Conservation (phyloP, 805 yeast genomes). For the Saccharomycopsis sp. region DNA sequence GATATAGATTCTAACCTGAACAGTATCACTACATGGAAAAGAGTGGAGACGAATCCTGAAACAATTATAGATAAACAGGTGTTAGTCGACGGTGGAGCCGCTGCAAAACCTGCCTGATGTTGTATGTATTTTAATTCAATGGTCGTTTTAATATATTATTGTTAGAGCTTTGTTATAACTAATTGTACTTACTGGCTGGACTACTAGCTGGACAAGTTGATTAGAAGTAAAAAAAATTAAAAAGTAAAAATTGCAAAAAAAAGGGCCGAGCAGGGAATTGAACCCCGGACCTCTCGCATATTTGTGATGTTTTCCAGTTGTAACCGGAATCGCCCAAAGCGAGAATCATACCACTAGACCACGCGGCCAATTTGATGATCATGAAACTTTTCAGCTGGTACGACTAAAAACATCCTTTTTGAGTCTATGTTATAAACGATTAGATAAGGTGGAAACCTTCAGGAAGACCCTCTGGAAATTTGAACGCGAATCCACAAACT, state of each 20-base stretch:
- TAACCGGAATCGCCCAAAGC: slow-evolving; percentile 35
- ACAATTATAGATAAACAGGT: slow-evolving; percentile 43
- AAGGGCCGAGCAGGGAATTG: neutral
- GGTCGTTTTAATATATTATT: no score
- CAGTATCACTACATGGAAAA: slow-evolving; percentile 58
- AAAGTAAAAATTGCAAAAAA: neutral
- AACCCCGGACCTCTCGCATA: neutral
- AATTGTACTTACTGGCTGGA: no score
- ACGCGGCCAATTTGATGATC: slow-evolving; percentile 29
- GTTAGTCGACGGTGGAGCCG: slow-evolving; percentile 41
- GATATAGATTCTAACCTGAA: slow-evolving; percentile 50
- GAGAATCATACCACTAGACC: slow-evolving; percentile 54
- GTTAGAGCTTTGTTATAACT: no score
- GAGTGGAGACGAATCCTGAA: slow-evolving; percentile 52
- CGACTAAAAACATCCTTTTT: no score
- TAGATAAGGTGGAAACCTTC: no score
- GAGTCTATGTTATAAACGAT: no score
- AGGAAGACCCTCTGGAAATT: no score
- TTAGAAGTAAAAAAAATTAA: no score
- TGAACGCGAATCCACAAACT: no score
- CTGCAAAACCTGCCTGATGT: slow-evolving; percentile 16
- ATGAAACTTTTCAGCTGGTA: no score
- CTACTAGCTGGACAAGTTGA: no score
- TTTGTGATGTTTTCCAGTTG: neutral
- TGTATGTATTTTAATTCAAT: no score